phyloP scores from a whole-genome alignment of 306 rosid genomes.

The Acmispon strigosus region DNA sequence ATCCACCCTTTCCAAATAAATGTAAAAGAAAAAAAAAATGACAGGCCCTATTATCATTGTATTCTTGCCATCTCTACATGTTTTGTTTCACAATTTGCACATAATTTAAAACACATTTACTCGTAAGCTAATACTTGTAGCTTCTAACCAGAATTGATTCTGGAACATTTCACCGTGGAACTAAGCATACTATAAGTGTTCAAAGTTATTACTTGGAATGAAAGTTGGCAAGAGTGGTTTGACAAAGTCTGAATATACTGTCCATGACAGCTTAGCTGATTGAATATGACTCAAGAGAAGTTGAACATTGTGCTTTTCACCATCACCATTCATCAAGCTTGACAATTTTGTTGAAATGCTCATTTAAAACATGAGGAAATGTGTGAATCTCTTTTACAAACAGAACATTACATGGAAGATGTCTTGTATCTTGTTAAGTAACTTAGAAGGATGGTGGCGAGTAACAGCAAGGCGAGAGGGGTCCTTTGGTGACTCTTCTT shows the following conservation, averaged over 20 bases:
- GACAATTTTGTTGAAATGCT: slow-evolving; percentile 1
- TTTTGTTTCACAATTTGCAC: no score
- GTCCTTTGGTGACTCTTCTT: slow-evolving; percentile 27
- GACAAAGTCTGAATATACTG: neutral
- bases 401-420: slow-evolving; percentile 72
- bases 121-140: no score
- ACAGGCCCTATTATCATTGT: neutral
- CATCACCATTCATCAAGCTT: neutral
- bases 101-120: no score
- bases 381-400: slow-evolving; percentile 30
- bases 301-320: neutral
- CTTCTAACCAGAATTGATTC: no score
- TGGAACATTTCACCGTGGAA: no score
- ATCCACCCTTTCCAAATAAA: neutral
- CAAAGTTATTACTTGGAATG: neutral
- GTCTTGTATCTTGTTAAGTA: slow-evolving; percentile 62
- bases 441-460: slow-evolving; percentile 54
- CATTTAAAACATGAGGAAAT: slow-evolving; percentile 13
- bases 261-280: slow-evolving; percentile 1
- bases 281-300: neutral
- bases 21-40: neutral
- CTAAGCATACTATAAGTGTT: neutral
- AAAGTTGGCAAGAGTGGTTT: neutral
- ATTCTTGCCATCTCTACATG: neutral
- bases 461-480: slow-evolving; percentile 28